A percentile compares a stretch with the other conserved stretches of the same genome.
phyloP scores from a whole-genome alignment of 192 early-diverging fungal genomes.

The Chytriomyces hyalinus region DNA sequence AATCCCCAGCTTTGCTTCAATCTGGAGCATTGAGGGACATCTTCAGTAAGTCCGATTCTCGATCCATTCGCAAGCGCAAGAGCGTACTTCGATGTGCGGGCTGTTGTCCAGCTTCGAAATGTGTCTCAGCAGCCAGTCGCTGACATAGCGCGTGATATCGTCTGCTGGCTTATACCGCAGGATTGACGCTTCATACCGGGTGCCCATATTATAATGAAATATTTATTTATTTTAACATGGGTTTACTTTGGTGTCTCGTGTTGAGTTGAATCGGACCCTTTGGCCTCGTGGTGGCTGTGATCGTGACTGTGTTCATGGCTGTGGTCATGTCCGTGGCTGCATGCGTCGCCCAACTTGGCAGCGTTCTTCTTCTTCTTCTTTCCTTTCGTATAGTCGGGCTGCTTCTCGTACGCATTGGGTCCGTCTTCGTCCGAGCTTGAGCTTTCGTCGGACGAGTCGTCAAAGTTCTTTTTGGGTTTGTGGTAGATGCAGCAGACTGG shows the following conservation, averaged over 20 bases:
- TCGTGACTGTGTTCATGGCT: slow-evolving; percentile 25
- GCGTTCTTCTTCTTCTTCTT: slow-evolving; percentile 29
- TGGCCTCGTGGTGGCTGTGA: not conserved
- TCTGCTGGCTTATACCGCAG: slow-evolving; percentile 19
- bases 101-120: slow-evolving; percentile 27
- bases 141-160: slow-evolving; percentile 26
- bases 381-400: slow-evolving; percentile 49
- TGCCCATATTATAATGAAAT: not conserved
- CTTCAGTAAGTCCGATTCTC: not conserved
- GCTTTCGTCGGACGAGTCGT: slow-evolving; percentile 47
- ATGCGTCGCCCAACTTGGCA: not conserved
- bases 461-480: slow-evolving; percentile 52
- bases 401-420: slow-evolving; percentile 58
- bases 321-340: not conserved
- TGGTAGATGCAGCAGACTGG: slow-evolving; percentile 79
- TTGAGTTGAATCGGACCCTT: not conserved
- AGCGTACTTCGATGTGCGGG: slow-evolving; percentile 27
- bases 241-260: too few relatives aligned
- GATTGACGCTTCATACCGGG: slow-evolving; percentile 13
- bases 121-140: slow-evolving; percentile 22
- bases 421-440: slow-evolving; percentile 34
- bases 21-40: slow-evolving; percentile 49
- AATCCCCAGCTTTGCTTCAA: slow-evolving; percentile 91
- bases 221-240: too few relatives aligned
- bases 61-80: too few relatives aligned